Percentiles rank a stretch among this genome's conserved stretches.
Evolutionary conservation across 768 basidiomycete genomes (phyloP).

Genomic region (Cystobasidium ongulense): DNA sequence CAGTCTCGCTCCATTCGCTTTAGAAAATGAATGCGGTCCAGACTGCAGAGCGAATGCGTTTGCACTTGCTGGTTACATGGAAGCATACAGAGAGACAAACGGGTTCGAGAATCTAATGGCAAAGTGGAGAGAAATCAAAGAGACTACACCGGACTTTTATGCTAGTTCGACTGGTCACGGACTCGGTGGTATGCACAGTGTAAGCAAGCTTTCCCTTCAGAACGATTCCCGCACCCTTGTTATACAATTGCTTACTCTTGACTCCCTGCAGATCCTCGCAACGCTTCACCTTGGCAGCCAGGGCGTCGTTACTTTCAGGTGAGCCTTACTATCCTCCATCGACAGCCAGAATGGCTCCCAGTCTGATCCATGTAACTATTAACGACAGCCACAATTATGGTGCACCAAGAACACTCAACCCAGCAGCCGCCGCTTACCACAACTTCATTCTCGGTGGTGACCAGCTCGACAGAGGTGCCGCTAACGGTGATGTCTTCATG

Average conservation of each 20-base stretch:
- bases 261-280: not conserved
- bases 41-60: slow-evolving; percentile 21
- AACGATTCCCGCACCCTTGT: not conserved
- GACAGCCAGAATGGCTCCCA: not conserved
- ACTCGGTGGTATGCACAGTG: slow-evolving; percentile 21
- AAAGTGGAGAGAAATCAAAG: slow-evolving; percentile 6
- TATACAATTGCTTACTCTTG: not conserved
- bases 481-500: not conserved
- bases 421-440: slow-evolving; percentile 1
- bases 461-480: not conserved
- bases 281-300: not conserved
- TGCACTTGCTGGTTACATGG: slow-evolving; percentile 20
- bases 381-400: not conserved
- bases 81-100: slow-evolving; percentile 26
- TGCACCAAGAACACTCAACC: not conserved
- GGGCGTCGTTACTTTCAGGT: not conserved
- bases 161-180: slow-evolving; percentile 19
- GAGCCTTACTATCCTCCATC: not conserved
- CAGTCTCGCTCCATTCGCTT: not conserved
- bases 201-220: not conserved
- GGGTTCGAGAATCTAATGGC: not conserved
- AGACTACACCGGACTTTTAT: not conserved
- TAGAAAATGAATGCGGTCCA: slow-evolving; percentile 6
- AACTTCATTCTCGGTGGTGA: not conserved
- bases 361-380: not conserved